These are phyloP conservation scores for Starmera quercuum DNA, from an alignment of 805 yeast species.

Conservation along the genomic window DNA sequence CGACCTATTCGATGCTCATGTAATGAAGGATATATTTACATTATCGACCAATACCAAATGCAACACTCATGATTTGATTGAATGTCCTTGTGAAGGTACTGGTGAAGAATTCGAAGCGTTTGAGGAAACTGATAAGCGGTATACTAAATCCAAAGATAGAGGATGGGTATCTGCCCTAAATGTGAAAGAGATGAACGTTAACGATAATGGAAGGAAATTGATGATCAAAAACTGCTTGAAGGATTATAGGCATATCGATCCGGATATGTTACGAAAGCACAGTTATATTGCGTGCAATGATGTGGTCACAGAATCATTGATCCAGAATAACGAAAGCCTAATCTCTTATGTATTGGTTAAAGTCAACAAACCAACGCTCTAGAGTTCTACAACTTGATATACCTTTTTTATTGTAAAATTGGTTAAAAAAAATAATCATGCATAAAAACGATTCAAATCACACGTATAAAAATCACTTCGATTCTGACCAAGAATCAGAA, in stretches of 20 bases:
- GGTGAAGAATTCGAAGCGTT: slow-evolving; percentile 27
- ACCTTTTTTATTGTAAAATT: neutral
- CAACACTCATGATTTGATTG: slow-evolving; percentile 73
- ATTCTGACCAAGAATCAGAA: slow-evolving; percentile 20
- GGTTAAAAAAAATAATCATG: too few species aligned
- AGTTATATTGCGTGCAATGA: slow-evolving; percentile 21
- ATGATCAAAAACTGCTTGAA: slow-evolving; percentile 50
- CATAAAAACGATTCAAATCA: too few species aligned
- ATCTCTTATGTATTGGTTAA: slow-evolving; percentile 36
- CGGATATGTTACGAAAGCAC: slow-evolving; percentile 17
- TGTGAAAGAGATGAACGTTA: slow-evolving; percentile 16
- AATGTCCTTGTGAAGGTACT: slow-evolving; percentile 51
- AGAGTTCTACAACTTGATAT: slow-evolving; percentile 1
- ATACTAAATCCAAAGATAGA: slow-evolving; percentile 5
- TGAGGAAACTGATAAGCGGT: slow-evolving; percentile 14
- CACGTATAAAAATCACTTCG: too few species aligned
- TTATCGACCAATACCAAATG: slow-evolving; percentile 41
- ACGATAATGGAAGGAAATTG: slow-evolving; percentile 24
- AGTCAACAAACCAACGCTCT: slow-evolving; percentile 21
- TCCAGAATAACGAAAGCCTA: slow-evolving; percentile 16
- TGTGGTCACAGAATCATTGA: slow-evolving; percentile 23
- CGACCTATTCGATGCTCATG: slow-evolving; percentile 61
- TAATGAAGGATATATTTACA: slow-evolving; percentile 69
- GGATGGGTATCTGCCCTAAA: slow-evolving; percentile 57
- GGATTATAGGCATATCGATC: slow-evolving; percentile 59